Evolutionary conservation across 352 stramenopile species (phyloP), one percentile per base, ranked within the genome.

Genomic region (Globisporangium nagaii): DNA sequence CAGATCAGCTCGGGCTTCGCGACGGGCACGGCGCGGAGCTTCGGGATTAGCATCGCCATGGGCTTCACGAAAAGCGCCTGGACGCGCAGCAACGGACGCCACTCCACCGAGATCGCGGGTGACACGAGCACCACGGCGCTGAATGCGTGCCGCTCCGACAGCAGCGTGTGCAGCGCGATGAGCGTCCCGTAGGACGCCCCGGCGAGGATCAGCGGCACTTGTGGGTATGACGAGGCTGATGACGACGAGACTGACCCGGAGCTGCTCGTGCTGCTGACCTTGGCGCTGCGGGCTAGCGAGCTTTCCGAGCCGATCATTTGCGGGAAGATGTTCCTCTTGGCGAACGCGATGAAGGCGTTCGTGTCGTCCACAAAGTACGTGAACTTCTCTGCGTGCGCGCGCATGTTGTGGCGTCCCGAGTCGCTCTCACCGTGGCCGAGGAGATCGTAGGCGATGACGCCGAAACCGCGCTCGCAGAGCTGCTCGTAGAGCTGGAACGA

Each of bases 1-100:
- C 42, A 48, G 20, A 44, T 44, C 54, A 56, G 34, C 0, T 69
- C 56, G n/a, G 59, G 37, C 19, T 77, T 74, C 52, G 66, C 54
- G 10, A 55, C 64, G 0, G 61, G 68, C 3, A 76, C 57, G 17
- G 66, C 57, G 12, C 58, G 60, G 8, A 45, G 42, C 19, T 56
- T 60, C 2, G 68, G 68, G 11, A 66, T 32, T 0, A 65, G 24
- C 35, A n/a, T 40, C 2, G 60, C 39, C n/a, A 68, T n/a, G 59
- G 61, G 35, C 20, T 52, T 30, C 7, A 24, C 52, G 12, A 58
- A 25, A n/a, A 49, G 11, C 17, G 40, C 15, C 25, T 53, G 46
- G 13, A 53, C 32, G 19, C 49, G 49, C 9, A 56, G 36, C 1
- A 56, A 6, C 11, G 35, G 34, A 0, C 22, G 35, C 49, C 49